Conservation (phyloP, 441 rosid genomes). For the Isatis lusitanica region DNA sequence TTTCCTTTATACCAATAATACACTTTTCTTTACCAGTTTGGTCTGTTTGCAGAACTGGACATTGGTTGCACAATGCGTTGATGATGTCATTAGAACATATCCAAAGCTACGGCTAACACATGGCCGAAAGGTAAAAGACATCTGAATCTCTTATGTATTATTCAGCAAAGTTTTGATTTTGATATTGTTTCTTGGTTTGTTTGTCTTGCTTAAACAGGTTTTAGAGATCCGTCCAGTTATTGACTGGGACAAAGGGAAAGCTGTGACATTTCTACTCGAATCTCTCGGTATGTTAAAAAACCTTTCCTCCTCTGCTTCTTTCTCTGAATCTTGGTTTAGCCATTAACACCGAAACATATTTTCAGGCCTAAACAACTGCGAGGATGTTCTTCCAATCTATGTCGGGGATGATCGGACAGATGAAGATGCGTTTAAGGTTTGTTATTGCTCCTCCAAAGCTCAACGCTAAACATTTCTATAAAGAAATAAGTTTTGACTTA, state of each 20-base stretch:
- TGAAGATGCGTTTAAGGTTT: constrained; percentile 95
- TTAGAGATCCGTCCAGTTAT: constrained; percentile 92
- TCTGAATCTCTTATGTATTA: background rate
- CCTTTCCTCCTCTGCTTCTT: constrained; percentile 4
- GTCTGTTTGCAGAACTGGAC: constrained; percentile 62
- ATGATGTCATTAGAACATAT: constrained; percentile 56
- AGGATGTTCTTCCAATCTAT: constrained; percentile 91
- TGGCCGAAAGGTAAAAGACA: constrained; percentile 78
- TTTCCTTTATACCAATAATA: background rate
- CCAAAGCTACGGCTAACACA: constrained; percentile 75
- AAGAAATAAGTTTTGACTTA: background rate
- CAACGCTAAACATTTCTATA: background rate
- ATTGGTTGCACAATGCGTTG: constrained; percentile 60
- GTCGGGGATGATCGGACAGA: constrained; percentile 96
- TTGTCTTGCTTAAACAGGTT: constrained; percentile 28
- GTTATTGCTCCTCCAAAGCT: background rate
- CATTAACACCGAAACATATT: background rate
- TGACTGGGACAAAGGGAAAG: constrained; percentile 97
- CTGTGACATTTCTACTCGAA: constrained; percentile 86
- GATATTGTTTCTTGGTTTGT: background rate
- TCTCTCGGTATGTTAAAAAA: constrained; percentile 64
- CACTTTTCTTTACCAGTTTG: background rate
- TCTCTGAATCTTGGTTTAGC: background rate
- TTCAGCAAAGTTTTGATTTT: constrained; percentile 3
- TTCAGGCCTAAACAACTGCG: constrained; percentile 66